Percentiles rank a stretch among this genome's conserved stretches.
These are phyloP conservation scores for Trichosanthes cucumerina DNA, from an alignment of 306 rosid genomes.

Conservation along the genomic window DNA sequence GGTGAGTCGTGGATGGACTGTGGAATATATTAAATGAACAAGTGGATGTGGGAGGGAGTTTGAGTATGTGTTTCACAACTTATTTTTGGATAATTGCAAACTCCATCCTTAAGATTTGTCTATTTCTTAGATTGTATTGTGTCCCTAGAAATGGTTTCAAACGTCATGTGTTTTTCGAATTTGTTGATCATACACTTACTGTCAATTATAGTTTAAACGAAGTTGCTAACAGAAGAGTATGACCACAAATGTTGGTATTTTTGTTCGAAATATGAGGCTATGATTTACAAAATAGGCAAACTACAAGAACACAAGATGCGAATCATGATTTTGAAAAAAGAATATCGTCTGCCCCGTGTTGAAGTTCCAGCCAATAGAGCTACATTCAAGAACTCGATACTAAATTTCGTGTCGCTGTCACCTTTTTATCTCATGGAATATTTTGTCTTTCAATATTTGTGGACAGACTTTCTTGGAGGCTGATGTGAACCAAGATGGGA, in stretches of 20 bases:
- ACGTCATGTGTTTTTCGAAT: too few species aligned
- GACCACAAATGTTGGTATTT: neutral
- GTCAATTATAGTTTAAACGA: neutral
- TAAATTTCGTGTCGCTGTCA: neutral
- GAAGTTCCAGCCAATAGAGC: neutral
- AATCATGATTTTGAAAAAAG: neutral
- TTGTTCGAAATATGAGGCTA: neutral
- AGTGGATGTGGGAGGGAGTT: too few species aligned
- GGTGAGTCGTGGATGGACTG: neutral
- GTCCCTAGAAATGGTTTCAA: too few species aligned
- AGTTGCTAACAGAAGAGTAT: neutral
- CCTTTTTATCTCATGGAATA: conserved; percentile 4
- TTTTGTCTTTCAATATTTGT: neutral
- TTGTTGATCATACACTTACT: neutral
- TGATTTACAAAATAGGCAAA: neutral
- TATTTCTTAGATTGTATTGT: too few species aligned
- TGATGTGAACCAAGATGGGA: conserved; percentile 80
- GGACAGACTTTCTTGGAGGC: conserved; percentile 82
- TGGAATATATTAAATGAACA: neutral
- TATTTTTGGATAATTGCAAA: too few species aligned
- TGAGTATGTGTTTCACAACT: too few species aligned
- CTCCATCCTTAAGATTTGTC: too few species aligned
- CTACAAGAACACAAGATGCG: neutral
- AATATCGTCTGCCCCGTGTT: neutral
- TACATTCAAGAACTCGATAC: neutral